These are phyloP conservation scores for Cystobasidium ongulense DNA, from an alignment of 768 basidiomycete genomes.

Conservation along the genomic window DNA sequence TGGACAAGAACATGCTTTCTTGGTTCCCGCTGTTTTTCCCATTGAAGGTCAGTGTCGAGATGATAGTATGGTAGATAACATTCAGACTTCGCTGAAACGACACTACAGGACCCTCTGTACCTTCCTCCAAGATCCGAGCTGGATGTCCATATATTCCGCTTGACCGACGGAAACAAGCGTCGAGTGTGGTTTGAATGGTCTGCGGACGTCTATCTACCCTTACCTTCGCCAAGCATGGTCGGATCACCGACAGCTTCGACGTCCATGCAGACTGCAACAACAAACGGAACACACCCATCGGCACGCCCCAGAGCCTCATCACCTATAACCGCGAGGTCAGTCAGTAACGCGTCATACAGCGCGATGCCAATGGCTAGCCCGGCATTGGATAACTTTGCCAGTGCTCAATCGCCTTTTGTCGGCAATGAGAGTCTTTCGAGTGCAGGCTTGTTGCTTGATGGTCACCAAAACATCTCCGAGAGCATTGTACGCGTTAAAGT, in stretches of 20 bases:
- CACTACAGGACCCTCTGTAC: constrained; percentile 73
- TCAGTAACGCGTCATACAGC: constrained; percentile 27
- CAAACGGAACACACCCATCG: neutral
- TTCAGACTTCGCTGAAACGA: neutral
- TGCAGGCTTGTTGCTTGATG: constrained; percentile 53
- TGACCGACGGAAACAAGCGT: constrained; percentile 68
- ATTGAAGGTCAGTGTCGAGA: constrained; percentile 63
- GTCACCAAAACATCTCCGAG: constrained; percentile 41
- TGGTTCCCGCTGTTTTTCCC: constrained; percentile 99
- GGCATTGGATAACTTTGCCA: constrained; percentile 19
- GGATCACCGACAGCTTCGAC: constrained; percentile 40
- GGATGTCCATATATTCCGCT: constrained; percentile 85
- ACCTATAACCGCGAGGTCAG: neutral
- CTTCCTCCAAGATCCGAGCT: constrained; percentile 86
- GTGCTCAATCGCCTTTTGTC: constrained; percentile 32
- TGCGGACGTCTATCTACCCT: constrained; percentile 79
- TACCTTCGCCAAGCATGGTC: constrained; percentile 46
- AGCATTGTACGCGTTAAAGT: constrained; percentile 58
- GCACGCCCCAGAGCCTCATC: neutral
- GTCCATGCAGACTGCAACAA: constrained; percentile 40
- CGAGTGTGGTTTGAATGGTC: constrained; percentile 98
- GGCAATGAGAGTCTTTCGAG: constrained; percentile 14
- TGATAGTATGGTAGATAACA: constrained; percentile 12
- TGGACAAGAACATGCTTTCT: constrained; percentile 87
- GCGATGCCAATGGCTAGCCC: constrained; percentile 21